A percentile compares a stretch with the other conserved stretches of the same genome.
These are phyloP conservation scores for Tagetes erecta DNA, from an alignment of 129 eudicot species.

Conservation along the genomic window DNA sequence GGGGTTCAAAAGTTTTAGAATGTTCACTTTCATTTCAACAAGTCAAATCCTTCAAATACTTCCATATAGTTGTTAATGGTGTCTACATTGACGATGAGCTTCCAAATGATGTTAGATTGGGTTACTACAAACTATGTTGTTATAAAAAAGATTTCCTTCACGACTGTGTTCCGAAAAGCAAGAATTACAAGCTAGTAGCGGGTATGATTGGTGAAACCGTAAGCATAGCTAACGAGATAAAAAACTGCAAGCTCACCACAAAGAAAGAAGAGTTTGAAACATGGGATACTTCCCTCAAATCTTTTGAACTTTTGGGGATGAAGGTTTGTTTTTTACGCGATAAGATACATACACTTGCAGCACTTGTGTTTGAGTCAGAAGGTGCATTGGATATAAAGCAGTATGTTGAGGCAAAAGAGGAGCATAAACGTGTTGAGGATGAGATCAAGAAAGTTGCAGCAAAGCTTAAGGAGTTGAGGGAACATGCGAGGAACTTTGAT, in stretches of 20 bases:
- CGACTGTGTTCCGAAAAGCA: conserved; percentile 41
- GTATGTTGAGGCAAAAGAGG: conserved; percentile 49
- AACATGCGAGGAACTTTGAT: conserved; percentile 31
- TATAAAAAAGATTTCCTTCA: conserved; percentile 60
- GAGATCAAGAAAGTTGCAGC: conserved; percentile 48
- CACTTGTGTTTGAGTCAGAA: conserved; percentile 47
- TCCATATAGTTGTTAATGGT: conserved; percentile 52
- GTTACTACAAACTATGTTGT: conserved; percentile 65
- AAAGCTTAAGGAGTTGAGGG: conserved; percentile 53
- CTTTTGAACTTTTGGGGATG: conserved; percentile 68
- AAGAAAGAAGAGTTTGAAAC: conserved; percentile 46
- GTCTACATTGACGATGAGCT: conserved; percentile 62
- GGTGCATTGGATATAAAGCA: conserved; percentile 26
- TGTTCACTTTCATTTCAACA: conserved; percentile 37
- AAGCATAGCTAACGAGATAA: conserved; percentile 49
- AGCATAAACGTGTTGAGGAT: conserved; percentile 30
- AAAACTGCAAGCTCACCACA: conserved; percentile 48
- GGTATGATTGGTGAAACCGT: conserved; percentile 63
- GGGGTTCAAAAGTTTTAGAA: conserved; percentile 26
- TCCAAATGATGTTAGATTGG: conserved; percentile 46
- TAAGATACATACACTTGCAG: conserved; percentile 37
- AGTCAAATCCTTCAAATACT: conserved; percentile 50
- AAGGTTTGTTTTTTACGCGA: conserved; percentile 58
- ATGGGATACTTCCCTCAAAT: conserved; percentile 64
- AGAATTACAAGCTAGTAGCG: conserved; percentile 46